Evolutionary conservation across 2,329 filamentous ascomycete species (phyloP), one percentile per base, ranked within the genome.

Genomic region (Calonectria ilicicola): DNA sequence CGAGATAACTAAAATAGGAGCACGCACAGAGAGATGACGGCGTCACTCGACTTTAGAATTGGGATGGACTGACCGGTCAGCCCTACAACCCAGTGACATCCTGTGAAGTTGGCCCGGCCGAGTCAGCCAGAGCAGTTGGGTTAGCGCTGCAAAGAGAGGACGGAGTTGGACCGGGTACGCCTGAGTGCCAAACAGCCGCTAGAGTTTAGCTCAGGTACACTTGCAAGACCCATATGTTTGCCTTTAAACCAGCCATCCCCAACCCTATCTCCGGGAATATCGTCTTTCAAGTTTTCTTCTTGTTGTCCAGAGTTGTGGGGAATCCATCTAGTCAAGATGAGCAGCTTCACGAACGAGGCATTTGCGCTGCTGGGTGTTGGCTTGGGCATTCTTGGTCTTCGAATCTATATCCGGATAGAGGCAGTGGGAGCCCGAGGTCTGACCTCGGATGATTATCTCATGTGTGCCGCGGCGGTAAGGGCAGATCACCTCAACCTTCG

Each of bases 401-500:
- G 84, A 26, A 83, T 83, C 0, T 85, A 83, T 72, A 80, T 80
- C 40, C 81, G 84, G 17, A 70, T 84, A 65, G 79, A 72, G 46
- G 75, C 82, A 6, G 82, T 83, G 5, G 83, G 82, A 6, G 67
- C 82, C 21, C 76, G 67, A 63, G 78, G 78, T 21, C 75, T 85
- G 38, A 77, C 79, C n/a, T 72, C 77, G 17, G 84, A 86, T 66
- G 84, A 86, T 73, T 78, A 79, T 60, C 67, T 85, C 27, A 80
- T 83, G 65, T 81, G 81, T 79, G 38, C 84, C 46, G 84, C 80
- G 66, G 74, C 80, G 76, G 83, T 85, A 73, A 65, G 81, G 0
- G 0, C n/a, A 84, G 81, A 19, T 44, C 4, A 6, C 15, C 21
- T 14, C 82, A 88, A 15, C 82, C 70, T 86, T 23, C 88, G 90